These are phyloP conservation scores for Fusarium coffeatum DNA, from an alignment of 2,329 filamentous ascomycete genomes.

Conservation along the genomic window DNA sequence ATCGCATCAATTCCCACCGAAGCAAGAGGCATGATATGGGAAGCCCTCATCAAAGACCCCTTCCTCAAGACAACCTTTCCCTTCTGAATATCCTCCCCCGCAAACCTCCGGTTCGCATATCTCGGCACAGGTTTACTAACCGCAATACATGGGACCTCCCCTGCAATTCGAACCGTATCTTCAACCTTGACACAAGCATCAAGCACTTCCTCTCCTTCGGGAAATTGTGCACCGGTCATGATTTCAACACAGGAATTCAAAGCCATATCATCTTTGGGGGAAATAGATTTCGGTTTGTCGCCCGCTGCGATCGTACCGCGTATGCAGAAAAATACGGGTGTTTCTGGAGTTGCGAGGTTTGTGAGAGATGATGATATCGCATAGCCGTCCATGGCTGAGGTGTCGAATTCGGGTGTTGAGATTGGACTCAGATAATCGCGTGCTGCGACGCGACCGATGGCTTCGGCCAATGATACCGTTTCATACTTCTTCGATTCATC, in stretches of 20 bases:
- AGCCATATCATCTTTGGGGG: accelerated
- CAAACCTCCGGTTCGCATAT: neutral
- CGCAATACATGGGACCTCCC: accelerated
- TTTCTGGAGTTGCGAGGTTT: neutral
- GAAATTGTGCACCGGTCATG: neutral
- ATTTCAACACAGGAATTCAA: neutral
- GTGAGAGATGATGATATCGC: neutral
- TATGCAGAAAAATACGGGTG: neutral
- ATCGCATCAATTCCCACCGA: accelerated
- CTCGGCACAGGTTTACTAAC: neutral
- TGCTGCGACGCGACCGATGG: neutral
- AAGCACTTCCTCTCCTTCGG: neutral
- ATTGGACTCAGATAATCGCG: neutral
- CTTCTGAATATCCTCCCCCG: neutral
- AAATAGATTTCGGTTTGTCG: accelerated
- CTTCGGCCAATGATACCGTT: neutral
- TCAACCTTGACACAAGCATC: neutral
- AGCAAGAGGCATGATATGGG: neutral
- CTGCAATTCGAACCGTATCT: neutral
- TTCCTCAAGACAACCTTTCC: neutral
- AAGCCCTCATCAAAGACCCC: neutral
- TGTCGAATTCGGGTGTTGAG: conserved; percentile 3
- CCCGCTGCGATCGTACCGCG: neutral
- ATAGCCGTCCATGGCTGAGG: conserved; percentile 5
- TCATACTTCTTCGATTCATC: neutral